phyloP scores from a whole-genome alignment of 2,329 filamentous ascomycete species.

The Sphaceloma murrayae region DNA sequence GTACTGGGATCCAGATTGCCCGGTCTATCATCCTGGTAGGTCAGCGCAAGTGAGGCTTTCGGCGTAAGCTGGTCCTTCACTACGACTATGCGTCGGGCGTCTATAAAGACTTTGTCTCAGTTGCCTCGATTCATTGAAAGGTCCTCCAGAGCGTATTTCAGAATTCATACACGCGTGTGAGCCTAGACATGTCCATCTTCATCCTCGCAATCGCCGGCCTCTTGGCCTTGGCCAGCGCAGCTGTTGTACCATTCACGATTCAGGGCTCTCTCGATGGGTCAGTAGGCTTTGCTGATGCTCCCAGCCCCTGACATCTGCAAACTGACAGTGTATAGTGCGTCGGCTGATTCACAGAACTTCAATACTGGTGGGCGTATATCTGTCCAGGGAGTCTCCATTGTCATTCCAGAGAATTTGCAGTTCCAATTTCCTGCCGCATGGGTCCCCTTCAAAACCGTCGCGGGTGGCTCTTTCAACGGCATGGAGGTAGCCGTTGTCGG shows the following conservation, averaged over 20 bases:
- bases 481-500: constrained; percentile 30
- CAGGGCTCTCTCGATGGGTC: constrained; percentile 7
- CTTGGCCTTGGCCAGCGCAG: constrained; percentile 2
- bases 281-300: too few species aligned
- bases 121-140: background rate
- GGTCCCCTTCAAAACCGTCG: constrained; percentile 33
- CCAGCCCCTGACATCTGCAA: too few species aligned
- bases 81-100: background rate
- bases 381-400: constrained; percentile 39
- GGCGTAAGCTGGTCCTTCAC: background rate
- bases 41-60: background rate
- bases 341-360: constrained; percentile 19
- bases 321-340: constrained; percentile 1
- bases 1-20: background rate
- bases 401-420: constrained; percentile 42
- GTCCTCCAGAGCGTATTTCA: background rate
- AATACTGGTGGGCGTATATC: constrained; percentile 40
- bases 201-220: background rate
- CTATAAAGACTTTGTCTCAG: constrained; percentile 2
- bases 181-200: background rate
- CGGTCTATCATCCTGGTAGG: background rate
- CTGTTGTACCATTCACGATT: constrained; percentile 7
- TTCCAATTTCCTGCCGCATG: constrained; percentile 42
- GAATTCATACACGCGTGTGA: background rate
- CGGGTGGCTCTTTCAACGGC: constrained; percentile 20